These are phyloP conservation scores for Camelina laxa DNA, from an alignment of 345 rosid species.

Conservation along the genomic window DNA sequence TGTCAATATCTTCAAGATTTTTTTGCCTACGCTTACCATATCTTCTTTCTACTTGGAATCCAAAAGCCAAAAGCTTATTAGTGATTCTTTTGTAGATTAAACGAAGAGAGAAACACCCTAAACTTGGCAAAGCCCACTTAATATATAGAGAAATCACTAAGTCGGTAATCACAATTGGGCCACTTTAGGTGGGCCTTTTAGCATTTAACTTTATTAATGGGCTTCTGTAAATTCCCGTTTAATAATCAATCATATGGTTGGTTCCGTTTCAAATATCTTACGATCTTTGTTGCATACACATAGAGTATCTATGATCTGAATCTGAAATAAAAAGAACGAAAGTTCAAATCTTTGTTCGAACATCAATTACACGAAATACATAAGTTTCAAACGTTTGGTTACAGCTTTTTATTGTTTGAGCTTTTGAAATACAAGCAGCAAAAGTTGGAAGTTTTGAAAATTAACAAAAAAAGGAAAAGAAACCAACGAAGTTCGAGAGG, in stretches of 20 bases:
- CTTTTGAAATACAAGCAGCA: slow-evolving; percentile 30
- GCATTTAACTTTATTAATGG: too few relatives aligned
- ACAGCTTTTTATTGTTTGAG: slow-evolving; percentile 37
- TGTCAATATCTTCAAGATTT: neutral
- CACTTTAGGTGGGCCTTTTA: too few relatives aligned
- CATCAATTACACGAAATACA: slow-evolving; percentile 6
- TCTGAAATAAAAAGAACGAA: neutral
- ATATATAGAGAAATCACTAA: too few relatives aligned
- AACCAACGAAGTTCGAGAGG: slow-evolving; percentile 23
- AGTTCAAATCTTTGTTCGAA: neutral
- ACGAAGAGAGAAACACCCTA: too few relatives aligned
- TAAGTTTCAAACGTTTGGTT: slow-evolving; percentile 13
- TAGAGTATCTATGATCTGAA: neutral
- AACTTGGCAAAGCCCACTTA: too few relatives aligned
- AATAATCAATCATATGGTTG: too few relatives aligned
- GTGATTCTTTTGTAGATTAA: too few relatives aligned
- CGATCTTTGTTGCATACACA: neutral
- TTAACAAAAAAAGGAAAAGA: neutral
- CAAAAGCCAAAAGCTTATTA: too few relatives aligned
- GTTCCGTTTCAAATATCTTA: too few relatives aligned
- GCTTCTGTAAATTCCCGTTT: too few relatives aligned
- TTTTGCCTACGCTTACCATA: neutral
- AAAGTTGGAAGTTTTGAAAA: slow-evolving; percentile 22
- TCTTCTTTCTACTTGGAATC: too few relatives aligned
- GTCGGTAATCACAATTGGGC: too few relatives aligned